phyloP scores from a whole-genome alignment of 2,329 filamentous ascomycete genomes.

The Aureobasidium sp. region DNA sequence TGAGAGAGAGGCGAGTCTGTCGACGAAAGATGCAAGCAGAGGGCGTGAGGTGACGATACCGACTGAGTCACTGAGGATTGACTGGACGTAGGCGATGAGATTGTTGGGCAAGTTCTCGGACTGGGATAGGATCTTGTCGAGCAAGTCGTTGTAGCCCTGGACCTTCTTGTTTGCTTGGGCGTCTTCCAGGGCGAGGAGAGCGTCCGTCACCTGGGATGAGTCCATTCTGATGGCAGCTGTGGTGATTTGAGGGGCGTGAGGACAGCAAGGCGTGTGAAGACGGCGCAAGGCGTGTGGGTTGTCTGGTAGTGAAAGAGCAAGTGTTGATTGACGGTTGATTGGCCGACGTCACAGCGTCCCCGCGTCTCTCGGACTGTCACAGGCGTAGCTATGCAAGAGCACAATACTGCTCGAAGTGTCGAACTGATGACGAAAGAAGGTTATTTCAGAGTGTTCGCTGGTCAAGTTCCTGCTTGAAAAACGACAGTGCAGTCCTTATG shows the following conservation, averaged over 20 bases:
- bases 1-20: slow-evolving; percentile 51
- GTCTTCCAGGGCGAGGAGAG: slow-evolving; percentile 42
- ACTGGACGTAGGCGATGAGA: slow-evolving; percentile 57
- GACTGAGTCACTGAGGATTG: slow-evolving; percentile 57
- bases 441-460: no score
- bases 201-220: slow-evolving; percentile 33
- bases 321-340: slow-evolving; percentile 9
- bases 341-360: background rate
- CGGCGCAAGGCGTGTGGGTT: background rate
- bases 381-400: no score
- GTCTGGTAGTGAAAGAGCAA: background rate
- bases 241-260: background rate
- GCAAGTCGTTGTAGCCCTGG: slow-evolving; percentile 49
- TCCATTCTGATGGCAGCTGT: background rate
- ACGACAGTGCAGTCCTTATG: no score
- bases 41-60: slow-evolving; percentile 69
- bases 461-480: no score
- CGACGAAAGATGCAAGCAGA: slow-evolving; percentile 59
- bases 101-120: slow-evolving; percentile 46
- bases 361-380: no score
- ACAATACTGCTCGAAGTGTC: no score
- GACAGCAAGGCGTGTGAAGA: background rate
- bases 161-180: slow-evolving; percentile 43
- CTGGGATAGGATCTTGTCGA: slow-evolving; percentile 44
- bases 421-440: no score